These are phyloP conservation scores for Trichoderma harzianum DNA, from an alignment of 2,329 filamentous ascomycete genomes.

Conservation along the genomic window DNA sequence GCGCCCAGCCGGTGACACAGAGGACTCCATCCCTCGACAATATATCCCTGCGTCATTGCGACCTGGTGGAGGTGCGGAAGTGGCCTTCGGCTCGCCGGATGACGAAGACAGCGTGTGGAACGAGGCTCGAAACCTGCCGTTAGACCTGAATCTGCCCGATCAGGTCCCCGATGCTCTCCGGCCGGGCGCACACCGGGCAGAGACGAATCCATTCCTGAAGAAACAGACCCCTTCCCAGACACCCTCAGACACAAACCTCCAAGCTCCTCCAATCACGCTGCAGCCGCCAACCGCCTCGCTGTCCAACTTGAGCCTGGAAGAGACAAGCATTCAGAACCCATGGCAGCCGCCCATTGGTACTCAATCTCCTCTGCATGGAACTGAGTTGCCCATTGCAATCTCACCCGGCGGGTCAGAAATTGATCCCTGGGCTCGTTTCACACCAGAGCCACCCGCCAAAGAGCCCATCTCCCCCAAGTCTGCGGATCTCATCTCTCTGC, in stretches of 20 bases:
- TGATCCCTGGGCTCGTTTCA: conserved; percentile 29
- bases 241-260: conserved; percentile 19
- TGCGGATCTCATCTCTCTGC: conserved; percentile 35
- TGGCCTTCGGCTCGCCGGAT: conserved; percentile 20
- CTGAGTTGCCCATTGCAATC: conserved; percentile 17
- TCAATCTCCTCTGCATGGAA: conserved; percentile 1
- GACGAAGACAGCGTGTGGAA: conserved; percentile 34
- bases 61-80: conserved; percentile 29
- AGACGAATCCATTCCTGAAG: conserved; percentile 54
- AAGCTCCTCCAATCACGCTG: background rate
- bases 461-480: conserved; percentile 27
- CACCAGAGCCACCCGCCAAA: conserved; percentile 23
- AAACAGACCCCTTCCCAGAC: conserved; percentile 44
- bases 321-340: conserved; percentile 37
- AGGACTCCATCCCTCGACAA: background rate
- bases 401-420: conserved; percentile 29
- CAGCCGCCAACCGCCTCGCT: conserved; percentile 37
- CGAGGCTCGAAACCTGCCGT: conserved; percentile 25
- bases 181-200: conserved; percentile 34
- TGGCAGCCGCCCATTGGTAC: conserved; percentile 32
- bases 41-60: conserved; percentile 32
- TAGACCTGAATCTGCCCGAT: conserved; percentile 9
- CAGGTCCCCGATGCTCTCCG: conserved; percentile 33
- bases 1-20: background rate
- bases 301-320: conserved; percentile 41